phyloP scores from a whole-genome alignment of 495 filamentous ascomycete species.

The Venustampulla echinocandica region DNA sequence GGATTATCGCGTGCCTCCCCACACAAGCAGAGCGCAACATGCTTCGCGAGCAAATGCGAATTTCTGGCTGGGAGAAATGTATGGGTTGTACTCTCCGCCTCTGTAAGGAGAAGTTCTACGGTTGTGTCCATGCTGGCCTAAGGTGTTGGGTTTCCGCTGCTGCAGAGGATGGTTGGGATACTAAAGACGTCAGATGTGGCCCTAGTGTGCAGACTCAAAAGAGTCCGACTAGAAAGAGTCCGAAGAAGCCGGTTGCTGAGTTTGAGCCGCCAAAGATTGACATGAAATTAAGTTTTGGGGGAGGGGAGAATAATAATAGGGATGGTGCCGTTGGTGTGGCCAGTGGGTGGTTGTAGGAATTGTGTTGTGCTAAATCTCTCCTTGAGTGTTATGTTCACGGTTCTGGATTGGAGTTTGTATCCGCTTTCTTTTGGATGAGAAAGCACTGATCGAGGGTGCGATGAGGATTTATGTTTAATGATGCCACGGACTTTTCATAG shows the following conservation, averaged over 20 bases:
- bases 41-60: conserved; percentile 64
- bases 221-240: conserved; percentile 41
- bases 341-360: conserved; percentile 1
- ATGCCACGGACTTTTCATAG: no score
- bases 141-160: conserved; percentile 86
- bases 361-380: neutral
- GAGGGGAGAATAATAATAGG: conserved; percentile 1
- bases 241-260: conserved; percentile 25
- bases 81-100: conserved; percentile 77
- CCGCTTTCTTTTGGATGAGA: no score
- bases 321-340: conserved; percentile 9
- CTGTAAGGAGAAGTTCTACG: conserved; percentile 97
- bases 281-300: conserved; percentile 37
- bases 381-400: no score
- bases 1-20: conserved; percentile 75
- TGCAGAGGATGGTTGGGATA: conserved; percentile 78
- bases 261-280: conserved; percentile 44
- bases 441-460: no score
- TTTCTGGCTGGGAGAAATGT: conserved; percentile 85
- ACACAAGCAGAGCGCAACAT: conserved; percentile 64
- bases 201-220: conserved; percentile 42
- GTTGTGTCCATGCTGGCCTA: conserved; percentile 77
- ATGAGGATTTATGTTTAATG: no score
- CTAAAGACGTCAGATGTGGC: conserved; percentile 64
- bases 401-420: neutral